A percentile compares a stretch with the other conserved stretches of the same genome.
Conservation (phyloP, 1,139 yeast genomes). For the Lodderomyces oxycetoniae region DNA sequence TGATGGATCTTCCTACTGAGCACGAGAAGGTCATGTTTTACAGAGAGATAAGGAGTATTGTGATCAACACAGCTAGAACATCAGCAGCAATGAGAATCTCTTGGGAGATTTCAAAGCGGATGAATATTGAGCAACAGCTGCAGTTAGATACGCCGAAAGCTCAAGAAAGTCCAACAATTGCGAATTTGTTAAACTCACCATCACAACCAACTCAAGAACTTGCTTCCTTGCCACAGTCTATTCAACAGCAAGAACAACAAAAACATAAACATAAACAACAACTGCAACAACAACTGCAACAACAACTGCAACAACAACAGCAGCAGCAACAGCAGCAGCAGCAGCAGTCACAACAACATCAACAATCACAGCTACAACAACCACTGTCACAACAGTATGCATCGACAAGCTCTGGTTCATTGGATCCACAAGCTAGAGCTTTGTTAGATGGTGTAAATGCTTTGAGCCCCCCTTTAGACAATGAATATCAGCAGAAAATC, state of each 20-base stretch:
- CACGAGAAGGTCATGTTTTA: slow-evolving; percentile 9
- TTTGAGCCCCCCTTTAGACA: slow-evolving; percentile 8
- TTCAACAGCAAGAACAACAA: background rate
- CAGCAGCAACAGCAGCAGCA: background rate
- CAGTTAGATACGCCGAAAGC: slow-evolving; percentile 10
- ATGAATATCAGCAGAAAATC: background rate
- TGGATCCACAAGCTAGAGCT: slow-evolving; percentile 6
- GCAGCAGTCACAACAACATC: background rate
- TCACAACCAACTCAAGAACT: background rate
- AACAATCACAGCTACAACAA: too few species aligned
- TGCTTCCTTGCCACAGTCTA: background rate
- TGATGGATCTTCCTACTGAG: slow-evolving; percentile 17
- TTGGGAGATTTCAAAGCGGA: slow-evolving; percentile 17
- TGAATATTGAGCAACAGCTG: slow-evolving; percentile 10
- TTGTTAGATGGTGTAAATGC: slow-evolving; percentile 10
- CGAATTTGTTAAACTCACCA: slow-evolving; percentile 13
- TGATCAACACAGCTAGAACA: slow-evolving; percentile 12
- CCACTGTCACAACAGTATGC: too few species aligned
- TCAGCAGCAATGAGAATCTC: slow-evolving; percentile 18
- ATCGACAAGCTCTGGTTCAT: too few species aligned
- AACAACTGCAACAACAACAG: background rate
- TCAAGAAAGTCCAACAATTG: slow-evolving; percentile 15
- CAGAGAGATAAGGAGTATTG: slow-evolving; percentile 12
- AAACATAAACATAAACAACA: background rate
- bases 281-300: background rate